A percentile compares a stretch with the other conserved stretches of the same genome.
These are phyloP conservation scores for Pestalotiopsis sp. DNA, from an alignment of 2,329 filamentous ascomycete genomes.

Conservation along the genomic window DNA sequence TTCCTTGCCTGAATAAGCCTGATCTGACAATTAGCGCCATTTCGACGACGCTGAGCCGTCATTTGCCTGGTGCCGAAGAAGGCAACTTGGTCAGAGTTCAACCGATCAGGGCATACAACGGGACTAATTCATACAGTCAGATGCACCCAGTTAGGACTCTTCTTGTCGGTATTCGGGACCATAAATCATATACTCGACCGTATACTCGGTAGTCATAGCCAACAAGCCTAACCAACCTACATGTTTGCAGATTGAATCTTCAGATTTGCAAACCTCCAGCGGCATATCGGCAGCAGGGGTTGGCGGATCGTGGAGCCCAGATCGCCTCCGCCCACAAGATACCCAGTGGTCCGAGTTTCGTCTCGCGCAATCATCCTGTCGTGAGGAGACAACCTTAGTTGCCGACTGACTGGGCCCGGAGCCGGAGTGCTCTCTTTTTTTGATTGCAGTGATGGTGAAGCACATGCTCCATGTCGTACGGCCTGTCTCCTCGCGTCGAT, in stretches of 20 bases:
- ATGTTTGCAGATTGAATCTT: neutral
- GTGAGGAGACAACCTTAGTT: neutral
- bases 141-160: neutral
- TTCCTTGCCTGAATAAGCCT: slow-evolving; percentile 5
- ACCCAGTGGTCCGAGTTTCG: neutral
- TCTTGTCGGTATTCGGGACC: neutral
- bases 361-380: neutral
- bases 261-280: neutral
- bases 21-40: slow-evolving; percentile 6
- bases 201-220: no score
- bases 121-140: neutral
- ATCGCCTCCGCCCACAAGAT: slow-evolving; percentile 4
- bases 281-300: slow-evolving; percentile 5
- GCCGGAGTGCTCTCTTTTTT: slow-evolving; percentile 3
- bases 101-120: neutral
- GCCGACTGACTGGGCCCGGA: neutral
- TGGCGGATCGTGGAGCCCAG: slow-evolving; percentile 10
- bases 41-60: neutral
- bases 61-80: neutral
- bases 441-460: slow-evolving; percentile 10
- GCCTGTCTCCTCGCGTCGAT: slow-evolving; percentile 8
- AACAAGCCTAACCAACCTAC: neutral
- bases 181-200: neutral
- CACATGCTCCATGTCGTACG: slow-evolving; percentile 16
- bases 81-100: neutral